Percentiles rank a stretch among this genome's conserved stretches.
These are phyloP conservation scores for Ceriops decandra DNA, from an alignment of 345 rosid species.

Conservation along the genomic window DNA sequence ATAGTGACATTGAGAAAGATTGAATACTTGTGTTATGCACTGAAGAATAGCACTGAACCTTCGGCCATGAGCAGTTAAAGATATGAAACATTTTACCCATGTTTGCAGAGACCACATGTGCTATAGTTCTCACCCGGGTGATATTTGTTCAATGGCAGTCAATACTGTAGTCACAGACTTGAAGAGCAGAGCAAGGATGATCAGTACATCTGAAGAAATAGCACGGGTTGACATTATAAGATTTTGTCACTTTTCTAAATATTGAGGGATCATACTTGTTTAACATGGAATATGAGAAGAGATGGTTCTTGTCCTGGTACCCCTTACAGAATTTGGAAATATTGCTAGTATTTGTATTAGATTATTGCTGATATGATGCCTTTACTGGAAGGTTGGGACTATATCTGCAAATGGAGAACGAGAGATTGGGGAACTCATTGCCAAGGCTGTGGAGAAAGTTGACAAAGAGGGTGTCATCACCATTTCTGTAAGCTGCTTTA, in stretches of 20 bases:
- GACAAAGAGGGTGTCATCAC: constrained; percentile 98
- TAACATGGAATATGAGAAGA: background rate
- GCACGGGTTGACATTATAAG: constrained; percentile 57
- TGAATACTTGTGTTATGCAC: background rate
- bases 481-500: constrained; percentile 56
- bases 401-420: constrained; percentile 96
- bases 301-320: background rate
- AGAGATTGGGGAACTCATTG: constrained; percentile 92
- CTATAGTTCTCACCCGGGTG: constrained; percentile 25
- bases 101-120: constrained; percentile 29
- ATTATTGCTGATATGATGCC: background rate
- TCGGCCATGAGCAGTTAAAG: background rate
- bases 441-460: constrained; percentile 94
- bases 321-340: background rate
- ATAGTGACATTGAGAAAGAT: too few relatives aligned
- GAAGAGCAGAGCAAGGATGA: constrained; percentile 31
- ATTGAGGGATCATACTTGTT: background rate
- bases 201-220: constrained; percentile 71
- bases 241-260: background rate
- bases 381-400: constrained; percentile 49
- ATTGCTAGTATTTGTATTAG: background rate
- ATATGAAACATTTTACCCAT: background rate
- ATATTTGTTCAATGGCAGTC: constrained; percentile 23
- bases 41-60: background rate
- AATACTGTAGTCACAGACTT: constrained; percentile 23